A percentile compares a stretch with the other conserved stretches of the same genome.
Evolutionary conservation across 2,329 filamentous ascomycete genomes (phyloP).

Genomic region (Fusarium drepaniforme): DNA sequence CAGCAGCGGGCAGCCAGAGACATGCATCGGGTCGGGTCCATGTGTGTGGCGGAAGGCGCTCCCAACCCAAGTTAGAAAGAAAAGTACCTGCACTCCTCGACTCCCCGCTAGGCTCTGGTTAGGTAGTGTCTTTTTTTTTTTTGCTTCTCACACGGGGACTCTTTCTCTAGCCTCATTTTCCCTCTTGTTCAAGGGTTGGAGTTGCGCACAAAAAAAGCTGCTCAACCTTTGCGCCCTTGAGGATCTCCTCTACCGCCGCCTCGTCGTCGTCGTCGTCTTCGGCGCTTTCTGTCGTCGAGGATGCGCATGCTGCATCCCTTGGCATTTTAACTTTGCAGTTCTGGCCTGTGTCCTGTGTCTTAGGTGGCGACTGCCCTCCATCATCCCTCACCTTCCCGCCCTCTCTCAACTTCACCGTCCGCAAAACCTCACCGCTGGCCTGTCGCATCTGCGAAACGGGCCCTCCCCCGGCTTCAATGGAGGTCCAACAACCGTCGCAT

Average conservation of each 20-base stretch:
- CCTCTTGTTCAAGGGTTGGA: constrained; percentile 7
- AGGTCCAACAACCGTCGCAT: constrained; percentile 33
- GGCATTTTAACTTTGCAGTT: constrained; percentile 16
- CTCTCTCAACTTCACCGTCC: constrained; percentile 14
- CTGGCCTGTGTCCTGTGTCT: constrained; percentile 31
- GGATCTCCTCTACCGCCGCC: constrained; percentile 3
- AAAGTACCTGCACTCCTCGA: not conserved
- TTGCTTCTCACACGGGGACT: constrained; percentile 16
- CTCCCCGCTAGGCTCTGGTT: constrained; percentile 1
- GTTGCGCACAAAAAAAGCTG: constrained; percentile 8
- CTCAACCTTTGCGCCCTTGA: not conserved
- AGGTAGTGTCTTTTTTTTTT: constrained; percentile 9
- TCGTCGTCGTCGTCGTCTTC: not conserved
- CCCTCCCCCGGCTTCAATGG: constrained; percentile 35
- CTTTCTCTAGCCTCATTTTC: constrained; percentile 32
- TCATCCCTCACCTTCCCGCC: constrained; percentile 26
- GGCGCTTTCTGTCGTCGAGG: constrained; percentile 6
- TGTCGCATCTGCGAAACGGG: constrained; percentile 35
- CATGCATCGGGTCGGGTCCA: not conserved
- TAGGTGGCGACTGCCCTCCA: constrained; percentile 35
- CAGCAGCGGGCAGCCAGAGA: constrained; percentile 3
- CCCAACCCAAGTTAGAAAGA: not conserved
- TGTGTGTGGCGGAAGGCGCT: constrained; percentile 9
- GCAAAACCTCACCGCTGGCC: constrained; percentile 16
- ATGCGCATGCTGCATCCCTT: constrained; percentile 22